Conservation (phyloP, 164 flowering plant species). For the Tinospora cordifolia region DNA sequence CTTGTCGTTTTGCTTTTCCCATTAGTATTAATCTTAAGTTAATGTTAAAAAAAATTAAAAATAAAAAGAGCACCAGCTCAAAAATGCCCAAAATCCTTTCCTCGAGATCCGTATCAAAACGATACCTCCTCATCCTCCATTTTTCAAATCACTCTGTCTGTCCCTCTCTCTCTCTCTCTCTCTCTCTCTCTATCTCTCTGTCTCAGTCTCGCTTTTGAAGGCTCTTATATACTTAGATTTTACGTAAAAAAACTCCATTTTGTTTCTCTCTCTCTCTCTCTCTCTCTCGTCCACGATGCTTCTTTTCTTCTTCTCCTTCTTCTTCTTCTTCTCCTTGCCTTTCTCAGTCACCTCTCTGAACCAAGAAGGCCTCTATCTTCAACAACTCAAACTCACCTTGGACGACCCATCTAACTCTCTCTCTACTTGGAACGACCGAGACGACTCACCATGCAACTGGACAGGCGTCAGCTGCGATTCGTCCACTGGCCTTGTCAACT, state of each 20-base stretch:
- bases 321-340: conserved; percentile 5
- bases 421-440: conserved; percentile 49
- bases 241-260: not conserved
- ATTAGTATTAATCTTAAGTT: no score
- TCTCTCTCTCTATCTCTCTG: not conserved
- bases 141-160: no score
- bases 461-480: conserved; percentile 56
- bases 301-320: conserved; percentile 21
- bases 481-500: conserved; percentile 32
- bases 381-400: conserved; percentile 36
- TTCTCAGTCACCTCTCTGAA: conserved; percentile 26
- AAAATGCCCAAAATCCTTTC: no score
- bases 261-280: not conserved
- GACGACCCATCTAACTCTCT: conserved; percentile 55
- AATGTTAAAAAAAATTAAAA: no score
- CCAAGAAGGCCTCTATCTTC: conserved; percentile 74
- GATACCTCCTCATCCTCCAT: not conserved
- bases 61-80: no score
- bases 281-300: conserved; percentile 2
- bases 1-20: no score
- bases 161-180: not conserved
- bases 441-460: conserved; percentile 68
- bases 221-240: not conserved
- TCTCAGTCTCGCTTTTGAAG: no score
- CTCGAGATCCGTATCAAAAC: not conserved